Evolutionary conservation across 140 eudicot genomes (phyloP).

Genomic region (Stevia rebaudiana): DNA sequence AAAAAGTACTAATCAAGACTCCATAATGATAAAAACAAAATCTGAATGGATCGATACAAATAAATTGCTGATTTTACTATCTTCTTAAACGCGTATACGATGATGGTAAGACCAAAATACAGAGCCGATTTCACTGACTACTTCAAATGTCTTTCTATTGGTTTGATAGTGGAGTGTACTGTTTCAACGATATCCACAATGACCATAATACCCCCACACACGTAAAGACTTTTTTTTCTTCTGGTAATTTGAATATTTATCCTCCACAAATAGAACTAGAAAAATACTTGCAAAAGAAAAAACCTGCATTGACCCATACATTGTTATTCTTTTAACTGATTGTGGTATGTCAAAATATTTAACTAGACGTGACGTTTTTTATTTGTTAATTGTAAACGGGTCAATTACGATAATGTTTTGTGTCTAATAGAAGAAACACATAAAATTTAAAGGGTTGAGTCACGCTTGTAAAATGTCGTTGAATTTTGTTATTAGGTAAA

Average conservation of each 20-base stretch:
- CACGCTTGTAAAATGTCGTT: too few relatives aligned
- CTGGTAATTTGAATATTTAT: slow-evolving; percentile 4
- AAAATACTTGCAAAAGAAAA: slow-evolving; percentile 29
- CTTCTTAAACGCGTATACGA: slow-evolving; percentile 20
- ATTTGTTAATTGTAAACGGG: not conserved
- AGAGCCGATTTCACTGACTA: slow-evolving; percentile 13
- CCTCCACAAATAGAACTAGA: slow-evolving; percentile 20
- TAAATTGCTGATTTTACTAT: slow-evolving; percentile 22
- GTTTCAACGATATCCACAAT: slow-evolving; percentile 27
- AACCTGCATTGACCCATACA: slow-evolving; percentile 20
- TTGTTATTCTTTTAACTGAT: not conserved
- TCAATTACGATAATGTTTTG: not conserved
- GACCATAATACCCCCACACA: slow-evolving; percentile 11
- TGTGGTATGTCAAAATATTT: not conserved
- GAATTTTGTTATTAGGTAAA: too few relatives aligned
- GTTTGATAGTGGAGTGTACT: slow-evolving; percentile 27
- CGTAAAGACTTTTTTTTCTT: not conserved
- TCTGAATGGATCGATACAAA: slow-evolving; percentile 30
- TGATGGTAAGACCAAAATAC: slow-evolving; percentile 22
- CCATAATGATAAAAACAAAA: not conserved
- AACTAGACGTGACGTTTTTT: not conserved
- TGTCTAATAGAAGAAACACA: not conserved
- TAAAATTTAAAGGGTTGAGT: not conserved
- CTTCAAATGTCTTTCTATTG: slow-evolving; percentile 12
- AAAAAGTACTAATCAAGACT: slow-evolving; percentile 18